Evolutionary conservation across 1,284 basidiomycete species (phyloP).

Genomic region (Trichosporon faecale): DNA sequence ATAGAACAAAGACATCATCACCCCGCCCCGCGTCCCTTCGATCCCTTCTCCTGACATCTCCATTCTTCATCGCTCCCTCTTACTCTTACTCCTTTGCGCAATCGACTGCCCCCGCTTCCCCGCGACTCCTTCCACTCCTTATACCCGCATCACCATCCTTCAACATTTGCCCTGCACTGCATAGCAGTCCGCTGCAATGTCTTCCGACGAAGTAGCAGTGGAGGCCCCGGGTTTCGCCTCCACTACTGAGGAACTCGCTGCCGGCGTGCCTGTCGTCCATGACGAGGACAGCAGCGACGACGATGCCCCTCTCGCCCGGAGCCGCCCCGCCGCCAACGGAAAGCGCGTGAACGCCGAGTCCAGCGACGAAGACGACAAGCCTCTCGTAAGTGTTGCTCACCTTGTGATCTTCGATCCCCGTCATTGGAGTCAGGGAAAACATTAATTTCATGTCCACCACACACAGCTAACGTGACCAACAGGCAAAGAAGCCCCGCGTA

Average conservation of each 20-base stretch:
- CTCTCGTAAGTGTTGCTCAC: conserved; percentile 39
- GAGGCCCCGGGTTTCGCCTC: conserved; percentile 21
- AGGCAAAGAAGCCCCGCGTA: conserved; percentile 34
- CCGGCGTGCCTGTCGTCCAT: conserved; percentile 21
- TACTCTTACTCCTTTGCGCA: neutral
- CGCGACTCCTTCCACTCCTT: neutral
- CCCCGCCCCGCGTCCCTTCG: conserved; percentile 5
- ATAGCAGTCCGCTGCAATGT: conserved; percentile 9
- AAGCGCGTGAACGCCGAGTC: conserved; percentile 27
- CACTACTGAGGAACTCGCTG: conserved; percentile 15
- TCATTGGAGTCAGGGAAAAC: neutral
- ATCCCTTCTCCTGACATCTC: neutral
- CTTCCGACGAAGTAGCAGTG: conserved; percentile 13
- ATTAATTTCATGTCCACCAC: neutral
- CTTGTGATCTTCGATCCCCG: neutral
- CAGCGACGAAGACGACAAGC: conserved; percentile 46
- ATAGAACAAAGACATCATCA: conserved; percentile 8
- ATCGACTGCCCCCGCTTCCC: neutral
- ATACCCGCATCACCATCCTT: neutral
- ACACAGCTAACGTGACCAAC: neutral
- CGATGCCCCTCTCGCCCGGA: conserved; percentile 21
- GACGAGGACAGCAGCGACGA: conserved; percentile 20
- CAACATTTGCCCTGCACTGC: conserved; percentile 1
- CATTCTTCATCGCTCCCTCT: neutral
- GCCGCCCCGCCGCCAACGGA: conserved; percentile 30